Percentiles rank a stretch among this genome's conserved stretches.
These are phyloP conservation scores for Rhodocollybia butyracea DNA, from an alignment of 768 basidiomycete genomes.

Conservation along the genomic window DNA sequence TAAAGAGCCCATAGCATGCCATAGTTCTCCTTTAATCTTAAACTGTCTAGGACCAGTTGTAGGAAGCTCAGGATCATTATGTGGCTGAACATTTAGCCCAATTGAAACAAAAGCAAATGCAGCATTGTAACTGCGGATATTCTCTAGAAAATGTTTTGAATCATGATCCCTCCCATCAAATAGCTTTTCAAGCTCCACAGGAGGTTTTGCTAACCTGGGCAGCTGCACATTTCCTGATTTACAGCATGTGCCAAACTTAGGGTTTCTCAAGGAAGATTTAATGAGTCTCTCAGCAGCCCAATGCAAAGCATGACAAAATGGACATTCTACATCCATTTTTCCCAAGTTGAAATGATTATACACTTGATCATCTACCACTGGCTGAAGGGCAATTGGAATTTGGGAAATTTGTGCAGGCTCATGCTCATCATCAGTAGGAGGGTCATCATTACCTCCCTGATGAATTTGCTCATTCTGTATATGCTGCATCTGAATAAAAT, in stretches of 20 bases:
- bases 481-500: too few species aligned
- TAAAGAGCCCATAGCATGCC: conserved; percentile 27
- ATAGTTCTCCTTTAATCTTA: conserved; percentile 27
- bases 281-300: neutral
- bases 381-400: too few species aligned
- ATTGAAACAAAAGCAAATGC: neutral
- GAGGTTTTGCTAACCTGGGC: neutral
- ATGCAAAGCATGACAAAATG: neutral
- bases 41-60: neutral
- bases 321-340: neutral
- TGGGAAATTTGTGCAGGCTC: too few species aligned
- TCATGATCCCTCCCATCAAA: neutral
- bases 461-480: too few species aligned
- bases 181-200: neutral
- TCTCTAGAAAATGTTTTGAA: neutral
- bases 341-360: neutral
- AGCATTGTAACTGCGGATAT: neutral
- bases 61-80: neutral
- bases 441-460: too few species aligned
- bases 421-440: too few species aligned
- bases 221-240: neutral
- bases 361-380: neutral
- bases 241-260: neutral
- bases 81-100: neutral
- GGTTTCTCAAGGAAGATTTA: neutral